Base-by-base conservation (phyloP, 495 filamentous ascomycete species). In the Aspergillus saccharolyticus region DNA sequence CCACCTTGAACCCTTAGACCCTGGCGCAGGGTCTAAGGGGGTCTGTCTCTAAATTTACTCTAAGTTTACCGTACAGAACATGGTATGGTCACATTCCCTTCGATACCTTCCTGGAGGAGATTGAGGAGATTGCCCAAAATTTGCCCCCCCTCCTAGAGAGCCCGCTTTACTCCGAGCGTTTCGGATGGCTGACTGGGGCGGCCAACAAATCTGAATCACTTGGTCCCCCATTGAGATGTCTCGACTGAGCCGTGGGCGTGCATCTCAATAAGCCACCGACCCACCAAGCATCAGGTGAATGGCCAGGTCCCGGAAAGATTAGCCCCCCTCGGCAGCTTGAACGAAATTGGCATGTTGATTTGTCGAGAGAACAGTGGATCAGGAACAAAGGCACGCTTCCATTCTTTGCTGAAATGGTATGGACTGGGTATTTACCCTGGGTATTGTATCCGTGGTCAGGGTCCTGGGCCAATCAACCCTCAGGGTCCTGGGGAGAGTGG, bases 381-480 rank as follows among this genome's bases (percentile, higher is more conserved):
- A 50, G 47, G 47, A 50, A 50, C 47, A 30, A n/a, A 24, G 47
- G 22, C 21, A 30, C 20, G n/a, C 22, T 15, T 15, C 47, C 22
- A 30, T 24, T 50, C 47, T 50, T 39, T 12, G 10, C 14, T 15
- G 22, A 19, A 30, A 24, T 17, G 4, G 47, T 50, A 18, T 16
- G 15, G 17, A 9, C 6, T 1, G 10, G 1, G 22, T 50, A 30
- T 17, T 39, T 30, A 50, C 22, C 16, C 1, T 2, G 15, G 22
- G 12, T 18, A 18, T 24, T 2, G 18, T 39, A 30, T 1, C 14
- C 21, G 30, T n/a, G 10, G 47, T 22, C 47, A 50, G 47, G 47
- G 47, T 50, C 47, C 17, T 50, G 47, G 21, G 47, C 47, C 47
- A 50, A 50, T 50, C 47, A 30, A 5, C 47, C 46, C 15, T 24